These are phyloP conservation scores for Phytopythium boreale DNA, from an alignment of 352 stramenopile species.

Conservation along the genomic window DNA sequence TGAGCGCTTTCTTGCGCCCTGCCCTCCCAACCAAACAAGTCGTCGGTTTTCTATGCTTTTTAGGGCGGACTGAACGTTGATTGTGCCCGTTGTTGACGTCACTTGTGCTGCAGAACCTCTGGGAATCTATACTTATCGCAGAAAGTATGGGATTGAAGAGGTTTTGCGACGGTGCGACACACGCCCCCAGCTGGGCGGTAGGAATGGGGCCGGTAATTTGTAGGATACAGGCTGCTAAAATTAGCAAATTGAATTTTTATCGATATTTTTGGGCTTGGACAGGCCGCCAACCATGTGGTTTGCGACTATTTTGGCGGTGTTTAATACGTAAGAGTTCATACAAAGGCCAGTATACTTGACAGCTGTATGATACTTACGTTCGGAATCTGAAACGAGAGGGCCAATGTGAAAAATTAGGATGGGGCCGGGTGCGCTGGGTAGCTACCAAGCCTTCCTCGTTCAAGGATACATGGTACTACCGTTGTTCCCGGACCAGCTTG, in stretches of 20 bases:
- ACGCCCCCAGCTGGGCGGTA: neutral
- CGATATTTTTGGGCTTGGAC: neutral
- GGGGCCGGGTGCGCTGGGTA: neutral
- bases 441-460: too few relatives aligned
- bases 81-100: slow-evolving; percentile 7
- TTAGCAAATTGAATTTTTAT: neutral
- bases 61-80: slow-evolving; percentile 1
- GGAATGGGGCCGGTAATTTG: neutral
- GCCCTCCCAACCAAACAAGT: too few relatives aligned
- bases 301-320: neutral
- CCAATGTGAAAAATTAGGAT: neutral
- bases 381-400: neutral
- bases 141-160: neutral
- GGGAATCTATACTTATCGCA: neutral
- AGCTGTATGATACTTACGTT: too few relatives aligned
- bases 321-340: neutral
- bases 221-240: slow-evolving; percentile 4
- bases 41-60: neutral
- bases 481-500: neutral
- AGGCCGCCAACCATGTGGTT: neutral
- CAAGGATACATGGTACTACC: slow-evolving; percentile 6
- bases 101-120: neutral
- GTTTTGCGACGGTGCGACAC: slow-evolving; percentile 4
- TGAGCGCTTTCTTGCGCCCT: slow-evolving; percentile 12
- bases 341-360: too few relatives aligned